These are phyloP conservation scores for Leishmania tarentolae DNA, from an alignment of 208 protist species.

Conservation along the genomic window DNA sequence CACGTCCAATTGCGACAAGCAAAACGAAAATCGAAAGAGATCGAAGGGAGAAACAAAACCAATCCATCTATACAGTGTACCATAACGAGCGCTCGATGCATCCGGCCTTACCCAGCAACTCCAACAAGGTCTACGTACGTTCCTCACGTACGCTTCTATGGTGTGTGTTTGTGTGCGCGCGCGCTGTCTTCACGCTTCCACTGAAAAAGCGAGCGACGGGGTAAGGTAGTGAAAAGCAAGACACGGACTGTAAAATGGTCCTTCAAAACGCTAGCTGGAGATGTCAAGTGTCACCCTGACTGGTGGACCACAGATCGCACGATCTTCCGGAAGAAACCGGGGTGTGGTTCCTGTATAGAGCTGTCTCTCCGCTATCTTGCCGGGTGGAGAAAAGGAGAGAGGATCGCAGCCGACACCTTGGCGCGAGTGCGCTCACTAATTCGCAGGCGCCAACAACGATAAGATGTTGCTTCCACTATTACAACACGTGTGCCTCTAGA, in stretches of 20 bases:
- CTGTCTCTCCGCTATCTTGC: neutral
- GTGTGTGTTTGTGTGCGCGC: slow-evolving; percentile 2
- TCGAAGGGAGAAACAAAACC: slow-evolving; percentile 1
- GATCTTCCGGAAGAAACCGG: neutral
- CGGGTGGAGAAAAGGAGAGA: neutral
- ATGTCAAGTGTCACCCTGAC: neutral
- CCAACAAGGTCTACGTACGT: neutral
- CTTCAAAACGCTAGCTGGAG: neutral
- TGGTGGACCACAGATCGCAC: neutral
- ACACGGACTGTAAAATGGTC: neutral
- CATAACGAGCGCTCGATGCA: neutral
- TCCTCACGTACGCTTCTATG: slow-evolving; percentile 13
- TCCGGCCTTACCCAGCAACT: neutral
- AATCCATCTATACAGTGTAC: slow-evolving; percentile 11
- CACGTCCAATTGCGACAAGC: neutral
- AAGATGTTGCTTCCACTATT: neutral
- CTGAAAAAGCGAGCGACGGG: neutral
- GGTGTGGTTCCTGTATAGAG: neutral
- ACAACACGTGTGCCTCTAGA: neutral
- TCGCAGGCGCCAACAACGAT: neutral
- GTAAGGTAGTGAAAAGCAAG: neutral
- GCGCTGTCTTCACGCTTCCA: neutral
- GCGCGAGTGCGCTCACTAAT: neutral
- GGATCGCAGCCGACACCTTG: neutral
- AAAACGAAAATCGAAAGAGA: slow-evolving; percentile 7